Conservation (phyloP, 139 green algal species). For the Trebouxia sp. region DNA sequence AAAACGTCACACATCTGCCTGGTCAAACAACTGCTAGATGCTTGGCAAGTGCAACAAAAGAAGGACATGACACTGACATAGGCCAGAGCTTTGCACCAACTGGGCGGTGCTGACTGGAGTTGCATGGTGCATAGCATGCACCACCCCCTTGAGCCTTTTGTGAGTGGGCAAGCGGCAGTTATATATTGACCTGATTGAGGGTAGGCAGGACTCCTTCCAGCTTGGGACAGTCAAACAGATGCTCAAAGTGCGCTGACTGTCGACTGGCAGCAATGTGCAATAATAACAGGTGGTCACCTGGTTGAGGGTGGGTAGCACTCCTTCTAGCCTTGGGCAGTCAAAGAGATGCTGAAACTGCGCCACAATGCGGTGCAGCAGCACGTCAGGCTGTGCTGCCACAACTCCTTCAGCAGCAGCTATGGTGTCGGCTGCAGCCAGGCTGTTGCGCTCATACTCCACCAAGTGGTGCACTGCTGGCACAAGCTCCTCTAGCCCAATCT, state of each 20-base stretch:
- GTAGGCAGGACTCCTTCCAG: constrained; percentile 53
- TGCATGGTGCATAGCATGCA: too few relatives aligned
- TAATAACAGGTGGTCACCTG: constrained; percentile 51
- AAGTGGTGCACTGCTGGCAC: constrained; percentile 43
- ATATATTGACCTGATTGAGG: constrained; percentile 69
- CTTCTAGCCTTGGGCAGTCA: constrained; percentile 49
- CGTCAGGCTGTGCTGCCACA: constrained; percentile 39
- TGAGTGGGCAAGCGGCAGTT: too few relatives aligned
- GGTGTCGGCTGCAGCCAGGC: constrained; percentile 34
- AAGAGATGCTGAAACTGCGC: constrained; percentile 62
- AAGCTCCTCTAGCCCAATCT: constrained; percentile 29
- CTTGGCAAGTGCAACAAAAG: too few relatives aligned
- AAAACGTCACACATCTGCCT: too few relatives aligned
- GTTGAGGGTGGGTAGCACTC: constrained; percentile 53
- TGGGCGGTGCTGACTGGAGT: too few relatives aligned
- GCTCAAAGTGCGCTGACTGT: constrained; percentile 58
- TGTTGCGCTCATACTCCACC: constrained; percentile 41
- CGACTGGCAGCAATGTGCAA: too few relatives aligned
- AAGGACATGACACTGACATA: too few relatives aligned
- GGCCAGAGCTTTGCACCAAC: too few relatives aligned
- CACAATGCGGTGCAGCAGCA: constrained; percentile 53
- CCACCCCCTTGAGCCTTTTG: too few relatives aligned
- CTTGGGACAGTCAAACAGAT: constrained; percentile 51
- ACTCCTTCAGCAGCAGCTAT: constrained; percentile 38
- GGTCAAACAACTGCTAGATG: too few relatives aligned